Evolutionary conservation across 495 filamentous ascomycete species (phyloP), one percentile per base, ranked within the genome.

Genomic region (Talaromyces thailandensis): DNA sequence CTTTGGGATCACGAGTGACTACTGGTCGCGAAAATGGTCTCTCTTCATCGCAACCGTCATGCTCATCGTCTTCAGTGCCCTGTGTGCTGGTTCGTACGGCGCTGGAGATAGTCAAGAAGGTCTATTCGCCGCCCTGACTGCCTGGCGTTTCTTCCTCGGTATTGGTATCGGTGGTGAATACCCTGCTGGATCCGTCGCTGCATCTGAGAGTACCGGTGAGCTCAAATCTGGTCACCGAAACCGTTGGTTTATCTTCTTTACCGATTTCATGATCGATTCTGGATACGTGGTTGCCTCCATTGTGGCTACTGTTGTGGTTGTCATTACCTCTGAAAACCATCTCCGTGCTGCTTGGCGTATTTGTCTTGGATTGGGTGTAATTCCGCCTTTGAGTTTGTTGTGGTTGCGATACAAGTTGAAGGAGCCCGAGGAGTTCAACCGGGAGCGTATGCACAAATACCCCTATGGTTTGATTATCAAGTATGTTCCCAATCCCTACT

Each of bases 241-340:
- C 67, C 82, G 86, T 23, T 96, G 90, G 90, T 97, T 96, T 73
- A 91, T 95, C 68, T 79, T 95, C 65, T 96, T 95, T 73, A 97
- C 92, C 51, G 96, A 96, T 75, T 82, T 89, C 35, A 86, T 89
- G 77, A 95, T 97, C 63, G 90, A 96, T 70, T 81, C 81, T 25
- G 91, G 87, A 0, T 93, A 90, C 57, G 88, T 94, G 4, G 74
- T 89, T 48, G 85, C 89, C 2, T 84, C 89, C 0, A 81, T 96
- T 53, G 85, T 91, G 2, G 88, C 90, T 3, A 85, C 79, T 78
- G 78, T 94, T 37, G 75, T 94, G 14, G 84, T 88, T 6, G 79
- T 88, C 60, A 87, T 88, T 50, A 86, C 80, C 55, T 81, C 83
- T 16, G 86, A 91, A 66, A 67, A 80, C n/a, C 85, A 91, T 68